phyloP scores from a whole-genome alignment of 148 eudicot genomes.

The Vaccinium corymbosum region DNA sequence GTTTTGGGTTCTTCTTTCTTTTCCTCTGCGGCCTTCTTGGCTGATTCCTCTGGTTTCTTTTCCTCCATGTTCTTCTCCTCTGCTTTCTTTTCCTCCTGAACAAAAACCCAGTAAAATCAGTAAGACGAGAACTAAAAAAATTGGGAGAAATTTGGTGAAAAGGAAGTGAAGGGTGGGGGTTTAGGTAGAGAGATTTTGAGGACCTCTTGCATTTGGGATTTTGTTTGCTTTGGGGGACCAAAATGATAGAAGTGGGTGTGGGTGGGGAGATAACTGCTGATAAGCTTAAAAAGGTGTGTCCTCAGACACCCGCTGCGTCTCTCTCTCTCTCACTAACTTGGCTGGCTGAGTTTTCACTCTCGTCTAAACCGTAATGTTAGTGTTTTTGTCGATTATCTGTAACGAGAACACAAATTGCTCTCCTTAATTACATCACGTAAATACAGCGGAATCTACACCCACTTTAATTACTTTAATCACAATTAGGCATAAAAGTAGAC shows the following conservation, averaged over 20 bases:
- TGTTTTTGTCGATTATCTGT: too few species aligned
- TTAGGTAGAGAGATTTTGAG: background rate
- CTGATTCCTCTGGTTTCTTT: constrained; percentile 12
- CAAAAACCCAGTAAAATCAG: background rate
- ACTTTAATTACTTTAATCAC: too few species aligned
- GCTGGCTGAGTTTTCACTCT: too few species aligned
- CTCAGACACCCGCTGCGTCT: background rate
- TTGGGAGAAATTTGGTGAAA: background rate
- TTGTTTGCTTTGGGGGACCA: background rate
- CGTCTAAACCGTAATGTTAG: too few species aligned
- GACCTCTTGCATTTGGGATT: constrained; percentile 28
- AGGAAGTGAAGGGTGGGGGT: background rate
- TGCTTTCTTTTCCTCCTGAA: constrained; percentile 26
- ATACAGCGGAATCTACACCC: too few species aligned
- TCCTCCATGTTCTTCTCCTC: constrained; percentile 31
- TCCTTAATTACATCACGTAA: too few species aligned
- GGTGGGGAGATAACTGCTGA: constrained; percentile 2
- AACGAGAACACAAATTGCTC: too few species aligned
- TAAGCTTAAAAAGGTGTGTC: constrained; percentile 15
- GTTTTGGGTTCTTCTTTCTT: constrained; percentile 26
- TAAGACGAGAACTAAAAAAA: background rate
- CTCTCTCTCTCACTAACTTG: too few species aligned
- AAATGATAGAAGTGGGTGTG: background rate
- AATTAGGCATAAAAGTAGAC: too few species aligned
- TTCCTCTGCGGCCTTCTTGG: constrained; percentile 17